These are phyloP conservation scores for Schizonepeta tenuifolia DNA, from an alignment of 257 asterid genomes.

Conservation along the genomic window DNA sequence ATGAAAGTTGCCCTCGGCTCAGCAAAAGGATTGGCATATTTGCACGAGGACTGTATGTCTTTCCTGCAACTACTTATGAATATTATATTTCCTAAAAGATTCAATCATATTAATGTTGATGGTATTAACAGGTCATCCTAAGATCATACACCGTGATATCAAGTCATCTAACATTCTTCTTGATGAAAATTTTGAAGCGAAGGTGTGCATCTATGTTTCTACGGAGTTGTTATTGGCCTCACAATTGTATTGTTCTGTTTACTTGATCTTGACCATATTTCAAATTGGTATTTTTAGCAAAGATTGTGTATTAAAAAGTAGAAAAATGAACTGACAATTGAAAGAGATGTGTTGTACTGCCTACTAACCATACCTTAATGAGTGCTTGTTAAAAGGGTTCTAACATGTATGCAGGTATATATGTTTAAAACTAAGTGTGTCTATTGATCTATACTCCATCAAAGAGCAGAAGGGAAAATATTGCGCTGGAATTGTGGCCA, in stretches of 20 bases:
- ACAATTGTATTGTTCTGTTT: neutral
- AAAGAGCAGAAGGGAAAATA: neutral
- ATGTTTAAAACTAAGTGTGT: neutral
- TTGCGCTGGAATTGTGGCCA: neutral
- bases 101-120: slow-evolving; percentile 26
- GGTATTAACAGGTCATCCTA: slow-evolving; percentile 74
- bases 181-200: slow-evolving; percentile 78
- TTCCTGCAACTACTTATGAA: slow-evolving; percentile 30
- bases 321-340: slow-evolving; percentile 2
- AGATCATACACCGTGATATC: slow-evolving; percentile 88
- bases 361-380: neutral
- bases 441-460: neutral
- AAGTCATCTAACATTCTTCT: slow-evolving; percentile 87
- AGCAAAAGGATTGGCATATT: slow-evolving; percentile 81
- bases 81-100: slow-evolving; percentile 20
- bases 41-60: slow-evolving; percentile 88
- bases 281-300: neutral
- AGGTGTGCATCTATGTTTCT: slow-evolving; percentile 46
- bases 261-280: neutral
- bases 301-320: neutral
- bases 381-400: neutral
- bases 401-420: neutral
- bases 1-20: slow-evolving; percentile 82
- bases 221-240: slow-evolving; percentile 7
- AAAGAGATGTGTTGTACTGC: neutral